Evolutionary conservation across 805 yeast genomes (phyloP), one percentile per base, ranked within the genome.

Genomic region (Blastobotrys terrestris): DNA sequence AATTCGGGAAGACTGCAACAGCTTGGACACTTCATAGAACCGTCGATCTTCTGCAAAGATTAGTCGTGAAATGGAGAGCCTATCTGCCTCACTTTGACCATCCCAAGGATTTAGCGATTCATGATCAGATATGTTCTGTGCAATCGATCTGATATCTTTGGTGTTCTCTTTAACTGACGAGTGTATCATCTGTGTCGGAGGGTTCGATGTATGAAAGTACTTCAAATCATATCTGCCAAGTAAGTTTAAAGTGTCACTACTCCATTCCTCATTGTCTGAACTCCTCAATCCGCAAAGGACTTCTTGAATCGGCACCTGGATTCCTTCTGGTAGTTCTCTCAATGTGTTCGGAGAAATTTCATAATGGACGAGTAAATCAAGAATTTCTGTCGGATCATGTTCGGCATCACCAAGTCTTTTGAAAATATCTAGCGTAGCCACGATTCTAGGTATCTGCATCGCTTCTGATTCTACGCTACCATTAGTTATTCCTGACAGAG

Each of bases 1-100:
- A 6, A 78, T 74, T 54, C 78, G 78, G 0, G 89, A 83, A 3
- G 87, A 81, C 62, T 85, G 91, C 39, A 92, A 66, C 15, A 90
- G 67, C 31, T 80, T 77, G 0, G 91, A 79, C 11, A 86, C 84
- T 60, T 91, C 96, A 59, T 79, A 81, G 63, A 85, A 86, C 46
- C 97, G 72, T 46, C 95, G 71, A 65, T 92, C 98, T 44, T 79
- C 77, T 14, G 83, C 80, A 63, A 89, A 92, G 0, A 91, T 81
- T 11, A 85, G 67, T 56, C 79, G 80, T 1, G 92, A 82, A n/a
- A 86, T 76, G 31, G 77, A 77, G 45, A 83, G 76, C 46, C 85
- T 71, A 53, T 84, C 91, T 2, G 83, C 81, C 60, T 86, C 92
- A 0, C 81, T 73, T 48, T 81, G 85, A 6, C 79, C 85, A 66